Base-by-base conservation (phyloP, 1,139 yeast species). In the Yamadazyma friedrichii region DNA sequence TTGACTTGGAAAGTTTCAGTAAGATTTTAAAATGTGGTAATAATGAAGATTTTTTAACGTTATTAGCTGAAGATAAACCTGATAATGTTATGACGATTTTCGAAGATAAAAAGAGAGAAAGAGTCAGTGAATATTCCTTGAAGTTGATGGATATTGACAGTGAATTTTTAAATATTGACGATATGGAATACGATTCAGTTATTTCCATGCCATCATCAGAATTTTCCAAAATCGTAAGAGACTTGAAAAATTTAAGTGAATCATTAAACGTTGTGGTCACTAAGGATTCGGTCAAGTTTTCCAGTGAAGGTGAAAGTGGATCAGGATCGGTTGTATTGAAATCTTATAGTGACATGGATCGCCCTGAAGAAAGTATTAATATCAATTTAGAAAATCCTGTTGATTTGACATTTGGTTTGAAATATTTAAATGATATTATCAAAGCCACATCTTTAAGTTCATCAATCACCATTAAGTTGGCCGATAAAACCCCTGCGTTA, bases 71-170 rank as follows among this genome's bases (percentile, higher is more conserved):
- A 59, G 98, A 94, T 61, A 73, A 82, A 44, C 96, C 97, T 45
- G 95, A 88, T 62, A 75, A 78, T 45, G 83, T 94, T 42, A 68
- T 84, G 58, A 70, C 95, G 53, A 80, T 88, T 41, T 91, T 93
- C 60, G 98, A 93, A 72, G 97, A 91, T 64, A 80, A 85, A 54
- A 82, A 80, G 66, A 88, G 82, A 66, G 98, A 91, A 60, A 80
- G 96, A 61, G 87, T 93, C 50, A 85, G 96, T 49, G 98, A 93
- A 70, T 93, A 88, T 67, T 80, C 87, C 43, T 77, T 94, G 61
- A 89, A 91, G 64, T 78, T 93, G 62, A 89, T 93, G 96, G 96
- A 93, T 60, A 88, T 93, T 55, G 98, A 93, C 62, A 88, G 95
- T 48, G 98, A 93, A 60, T 88, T 88, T 69, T 79, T 93, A 59